Evolutionary conservation across 1,284 basidiomycete species (phyloP).

Genomic region (Cryptococcus sp.): DNA sequence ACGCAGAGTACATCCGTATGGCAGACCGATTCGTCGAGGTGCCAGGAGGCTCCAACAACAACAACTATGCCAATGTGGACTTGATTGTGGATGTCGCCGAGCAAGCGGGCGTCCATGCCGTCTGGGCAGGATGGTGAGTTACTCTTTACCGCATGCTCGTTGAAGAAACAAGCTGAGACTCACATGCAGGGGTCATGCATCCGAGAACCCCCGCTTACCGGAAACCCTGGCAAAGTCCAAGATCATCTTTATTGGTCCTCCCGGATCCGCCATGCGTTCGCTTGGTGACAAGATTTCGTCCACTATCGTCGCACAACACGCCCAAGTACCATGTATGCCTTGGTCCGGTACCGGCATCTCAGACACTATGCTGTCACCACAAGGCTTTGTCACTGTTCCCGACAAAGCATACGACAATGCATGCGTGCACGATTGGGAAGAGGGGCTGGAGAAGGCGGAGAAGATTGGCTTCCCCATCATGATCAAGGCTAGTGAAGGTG

Average conservation of each 20-base stretch:
- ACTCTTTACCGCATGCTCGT: neutral
- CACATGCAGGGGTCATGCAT: constrained; percentile 77
- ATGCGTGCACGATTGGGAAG: constrained; percentile 86
- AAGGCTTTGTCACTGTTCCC: constrained; percentile 91
- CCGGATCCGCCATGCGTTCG: constrained; percentile 98
- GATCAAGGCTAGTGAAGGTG: constrained; percentile 99
- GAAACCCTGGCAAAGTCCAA: constrained; percentile 90
- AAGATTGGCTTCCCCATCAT: constrained; percentile 96
- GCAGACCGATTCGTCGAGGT: constrained; percentile 99
- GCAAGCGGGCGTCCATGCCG: constrained; percentile 94
- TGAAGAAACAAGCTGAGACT: neutral
- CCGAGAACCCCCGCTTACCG: constrained; percentile 97
- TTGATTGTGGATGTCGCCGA: constrained; percentile 98
- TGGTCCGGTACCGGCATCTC: constrained; percentile 97
- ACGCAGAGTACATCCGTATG: constrained; percentile 99
- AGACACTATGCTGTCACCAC: constrained; percentile 80
- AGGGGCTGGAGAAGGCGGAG: constrained; percentile 81
- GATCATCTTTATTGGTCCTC: constrained; percentile 99
- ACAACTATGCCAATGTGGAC: constrained; percentile 99
- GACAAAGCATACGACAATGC: constrained; percentile 88
- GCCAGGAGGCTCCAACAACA: constrained; percentile 97
- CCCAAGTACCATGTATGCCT: constrained; percentile 96
- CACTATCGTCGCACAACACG: constrained; percentile 97
- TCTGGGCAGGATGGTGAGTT: constrained; percentile 94
- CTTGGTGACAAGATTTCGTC: constrained; percentile 99